phyloP scores from a whole-genome alignment of 2,329 filamentous ascomycete species.

The Xylaria sp. region DNA sequence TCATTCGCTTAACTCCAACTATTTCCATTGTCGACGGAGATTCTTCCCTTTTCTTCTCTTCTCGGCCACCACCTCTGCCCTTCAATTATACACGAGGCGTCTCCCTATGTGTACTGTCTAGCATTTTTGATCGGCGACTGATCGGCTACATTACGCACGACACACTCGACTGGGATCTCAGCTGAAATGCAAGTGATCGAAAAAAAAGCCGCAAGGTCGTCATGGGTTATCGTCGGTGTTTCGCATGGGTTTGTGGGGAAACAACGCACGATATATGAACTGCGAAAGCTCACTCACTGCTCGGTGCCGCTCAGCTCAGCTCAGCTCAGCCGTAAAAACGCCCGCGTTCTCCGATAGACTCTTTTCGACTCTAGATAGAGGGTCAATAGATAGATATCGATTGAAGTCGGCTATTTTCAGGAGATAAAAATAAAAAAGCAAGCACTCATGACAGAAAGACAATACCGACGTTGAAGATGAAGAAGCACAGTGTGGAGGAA shows the following conservation, averaged over 20 bases:
- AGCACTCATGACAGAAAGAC: too few species aligned
- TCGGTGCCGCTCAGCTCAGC: neutral
- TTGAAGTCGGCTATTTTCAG: neutral
- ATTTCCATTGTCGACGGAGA: neutral
- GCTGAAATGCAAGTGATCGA: slow-evolving; percentile 33
- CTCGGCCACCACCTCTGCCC: neutral
- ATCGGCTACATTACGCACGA: neutral
- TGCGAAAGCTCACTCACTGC: neutral
- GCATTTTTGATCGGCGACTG: neutral
- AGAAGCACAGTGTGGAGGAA: neutral
- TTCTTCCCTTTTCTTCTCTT: neutral
- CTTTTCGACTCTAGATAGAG: neutral
- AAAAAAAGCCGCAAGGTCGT: neutral
- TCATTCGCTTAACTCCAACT: slow-evolving; percentile 15
- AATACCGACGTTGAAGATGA: neutral
- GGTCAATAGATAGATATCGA: neutral
- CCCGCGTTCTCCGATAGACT: neutral
- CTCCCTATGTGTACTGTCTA: neutral
- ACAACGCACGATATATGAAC: neutral
- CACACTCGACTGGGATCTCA: slow-evolving; percentile 14
- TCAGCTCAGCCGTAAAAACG: neutral
- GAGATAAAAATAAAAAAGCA: neutral
- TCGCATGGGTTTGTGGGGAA: slow-evolving; percentile 17
- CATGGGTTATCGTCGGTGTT: slow-evolving; percentile 2
- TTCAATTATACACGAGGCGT: neutral